A percentile compares a stretch with the other conserved stretches of the same genome.
These are phyloP conservation scores for Dioszegia hungarica DNA, from an alignment of 768 basidiomycete genomes.

Conservation along the genomic window DNA sequence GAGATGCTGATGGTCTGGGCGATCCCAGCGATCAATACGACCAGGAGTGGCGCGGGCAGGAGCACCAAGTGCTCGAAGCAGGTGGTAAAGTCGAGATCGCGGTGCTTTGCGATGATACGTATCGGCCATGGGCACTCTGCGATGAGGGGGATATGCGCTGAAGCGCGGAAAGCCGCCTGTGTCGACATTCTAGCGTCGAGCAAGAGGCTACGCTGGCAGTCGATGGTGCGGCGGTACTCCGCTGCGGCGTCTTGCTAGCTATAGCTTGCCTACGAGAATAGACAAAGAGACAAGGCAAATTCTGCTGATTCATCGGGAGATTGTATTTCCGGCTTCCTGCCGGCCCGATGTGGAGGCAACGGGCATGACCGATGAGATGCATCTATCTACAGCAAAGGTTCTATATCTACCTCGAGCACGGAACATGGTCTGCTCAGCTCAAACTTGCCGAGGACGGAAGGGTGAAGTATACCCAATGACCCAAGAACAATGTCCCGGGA, in stretches of 20 bases:
- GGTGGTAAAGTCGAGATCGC: conserved; percentile 70
- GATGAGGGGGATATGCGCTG: not conserved
- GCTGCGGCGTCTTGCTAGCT: too few relatives aligned
- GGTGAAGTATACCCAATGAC: conserved; percentile 87
- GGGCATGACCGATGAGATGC: not conserved
- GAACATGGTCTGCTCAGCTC: conserved; percentile 94
- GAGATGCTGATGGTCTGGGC: conserved; percentile 29
- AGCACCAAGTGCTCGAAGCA: conserved; percentile 76
- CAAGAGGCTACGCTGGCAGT: too few relatives aligned
- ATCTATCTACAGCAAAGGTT: conserved; percentile 70
- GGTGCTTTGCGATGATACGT: conserved; percentile 53
- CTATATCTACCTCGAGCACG: conserved; percentile 85
- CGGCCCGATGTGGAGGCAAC: not conserved
- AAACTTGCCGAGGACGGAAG: conserved; percentile 82
- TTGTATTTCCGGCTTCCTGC: not conserved
- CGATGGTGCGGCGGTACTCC: too few relatives aligned
- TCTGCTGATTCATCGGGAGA: not conserved
- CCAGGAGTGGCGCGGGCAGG: conserved; percentile 56
- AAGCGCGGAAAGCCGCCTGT: not conserved
- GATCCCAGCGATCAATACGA: conserved; percentile 52
- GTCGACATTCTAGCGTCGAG: not conserved
- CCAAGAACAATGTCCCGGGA: conserved; percentile 70
- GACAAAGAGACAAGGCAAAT: too few relatives aligned
- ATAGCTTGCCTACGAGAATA: too few relatives aligned
- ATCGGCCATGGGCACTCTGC: conserved; percentile 28